Percentiles rank a stretch among this genome's conserved stretches.
Conservation (phyloP, 306 rosid genomes). For the Psophocarpus tetragonolobus region DNA sequence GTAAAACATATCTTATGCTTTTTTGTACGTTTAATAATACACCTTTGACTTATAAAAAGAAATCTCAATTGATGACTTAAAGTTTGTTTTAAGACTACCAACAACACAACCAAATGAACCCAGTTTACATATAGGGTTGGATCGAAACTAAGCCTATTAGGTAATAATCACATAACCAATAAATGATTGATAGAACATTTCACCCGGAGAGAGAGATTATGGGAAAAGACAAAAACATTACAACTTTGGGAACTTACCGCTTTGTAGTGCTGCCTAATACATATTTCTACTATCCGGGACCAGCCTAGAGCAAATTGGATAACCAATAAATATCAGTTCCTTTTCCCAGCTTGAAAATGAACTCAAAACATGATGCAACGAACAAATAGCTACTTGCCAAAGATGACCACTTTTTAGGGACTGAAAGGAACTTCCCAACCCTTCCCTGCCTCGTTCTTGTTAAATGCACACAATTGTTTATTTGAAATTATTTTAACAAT, state of each 20-base stretch:
- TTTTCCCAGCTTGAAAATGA: not conserved
- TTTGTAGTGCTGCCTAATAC: not conserved
- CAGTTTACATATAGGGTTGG: not conserved
- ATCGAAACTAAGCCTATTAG: not conserved
- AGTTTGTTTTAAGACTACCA: too few relatives aligned
- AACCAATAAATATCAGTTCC: not conserved
- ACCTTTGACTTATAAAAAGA: too few relatives aligned
- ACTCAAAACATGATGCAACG: not conserved
- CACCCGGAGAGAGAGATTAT: not conserved
- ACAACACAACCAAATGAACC: not conserved
- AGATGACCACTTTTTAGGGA: not conserved
- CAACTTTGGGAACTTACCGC: not conserved
- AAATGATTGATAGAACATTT: constrained; percentile 2
- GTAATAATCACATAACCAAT: not conserved
- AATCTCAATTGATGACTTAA: not conserved
- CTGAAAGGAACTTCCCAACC: constrained; percentile 19
- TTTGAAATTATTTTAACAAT: not conserved
- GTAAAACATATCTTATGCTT: too few relatives aligned
- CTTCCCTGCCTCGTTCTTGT: not conserved
- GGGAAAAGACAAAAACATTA: not conserved
- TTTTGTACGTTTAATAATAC: too few relatives aligned
- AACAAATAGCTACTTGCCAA: constrained; percentile 23
- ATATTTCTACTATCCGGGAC: not conserved
- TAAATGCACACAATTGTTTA: not conserved
- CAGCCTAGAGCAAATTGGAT: not conserved